phyloP scores from a whole-genome alignment of 2,329 filamentous ascomycete species.

The Cercospora sp. region DNA sequence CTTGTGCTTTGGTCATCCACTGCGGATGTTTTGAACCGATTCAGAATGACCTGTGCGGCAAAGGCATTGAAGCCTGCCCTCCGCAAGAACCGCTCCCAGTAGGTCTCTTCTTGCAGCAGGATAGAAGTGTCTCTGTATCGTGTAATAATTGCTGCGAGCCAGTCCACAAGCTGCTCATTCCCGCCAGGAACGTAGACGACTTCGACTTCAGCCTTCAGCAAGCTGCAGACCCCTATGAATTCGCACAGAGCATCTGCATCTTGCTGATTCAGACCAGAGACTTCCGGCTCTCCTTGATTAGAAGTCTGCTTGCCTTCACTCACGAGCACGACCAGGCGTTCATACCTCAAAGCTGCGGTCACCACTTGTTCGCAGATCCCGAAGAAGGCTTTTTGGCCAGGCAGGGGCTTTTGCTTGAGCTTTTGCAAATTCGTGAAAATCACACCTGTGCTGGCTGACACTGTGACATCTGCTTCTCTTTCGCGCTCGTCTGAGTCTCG shows the following conservation, averaged over 20 bases:
- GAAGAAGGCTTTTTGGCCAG: constrained; percentile 54
- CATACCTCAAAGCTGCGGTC: constrained; percentile 60
- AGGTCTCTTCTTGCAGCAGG: constrained; percentile 55
- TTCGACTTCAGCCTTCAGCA: constrained; percentile 43
- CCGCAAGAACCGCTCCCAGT: constrained; percentile 68
- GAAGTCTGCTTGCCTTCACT: constrained; percentile 38
- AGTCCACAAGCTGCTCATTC: constrained; percentile 41
- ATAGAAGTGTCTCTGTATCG: constrained; percentile 38
- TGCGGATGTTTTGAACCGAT: constrained; percentile 41
- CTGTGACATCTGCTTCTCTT: constrained; percentile 68
- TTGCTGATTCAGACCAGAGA: constrained; percentile 30
- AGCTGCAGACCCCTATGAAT: constrained; percentile 47
- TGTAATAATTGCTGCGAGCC: constrained; percentile 48
- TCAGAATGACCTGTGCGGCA: constrained; percentile 66
- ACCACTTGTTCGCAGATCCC: constrained; percentile 57
- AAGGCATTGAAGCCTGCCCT: constrained; percentile 68
- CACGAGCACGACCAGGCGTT: constrained; percentile 67
- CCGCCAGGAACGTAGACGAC: constrained; percentile 46
- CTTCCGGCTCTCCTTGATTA: constrained; percentile 35
- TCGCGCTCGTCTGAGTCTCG: constrained; percentile 46
- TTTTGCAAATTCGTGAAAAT: constrained; percentile 70
- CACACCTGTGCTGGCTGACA: constrained; percentile 69
- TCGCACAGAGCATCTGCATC: constrained; percentile 39
- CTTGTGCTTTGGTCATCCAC: not conserved
- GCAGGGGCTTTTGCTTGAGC: constrained; percentile 69